These are phyloP conservation scores for Setaria italica DNA, from an alignment of 202 grass and related monocot species.

Conservation along the genomic window DNA sequence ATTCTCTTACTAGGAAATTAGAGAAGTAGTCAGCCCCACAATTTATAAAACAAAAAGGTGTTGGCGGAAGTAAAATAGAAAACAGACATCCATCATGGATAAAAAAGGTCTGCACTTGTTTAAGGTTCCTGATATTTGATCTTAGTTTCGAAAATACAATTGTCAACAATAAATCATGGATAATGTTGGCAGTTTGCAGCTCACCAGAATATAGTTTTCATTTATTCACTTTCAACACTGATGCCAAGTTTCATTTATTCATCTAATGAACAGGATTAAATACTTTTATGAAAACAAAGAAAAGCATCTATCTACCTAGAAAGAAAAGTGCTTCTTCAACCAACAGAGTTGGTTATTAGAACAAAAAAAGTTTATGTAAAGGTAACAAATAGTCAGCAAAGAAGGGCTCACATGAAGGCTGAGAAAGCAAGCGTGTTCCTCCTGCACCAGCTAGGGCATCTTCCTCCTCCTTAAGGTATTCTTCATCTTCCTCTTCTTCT, in stretches of 20 bases:
- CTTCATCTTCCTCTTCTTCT: slow-evolving; percentile 97
- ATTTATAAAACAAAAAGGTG: background rate
- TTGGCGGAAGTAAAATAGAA: background rate
- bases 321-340: slow-evolving; percentile 6
- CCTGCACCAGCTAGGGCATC: slow-evolving; percentile 81
- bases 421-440: slow-evolving; percentile 78
- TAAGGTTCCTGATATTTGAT: background rate
- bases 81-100: background rate
- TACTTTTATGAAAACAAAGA: background rate
- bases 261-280: background rate
- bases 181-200: slow-evolving; percentile 1
- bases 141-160: slow-evolving; percentile 17
- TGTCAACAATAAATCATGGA: background rate
- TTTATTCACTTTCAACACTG: background rate
- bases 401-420: slow-evolving; percentile 83
- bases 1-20: slow-evolving; percentile 9
- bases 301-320: background rate
- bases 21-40: background rate
- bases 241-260: background rate
- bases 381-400: background rate
- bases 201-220: background rate
- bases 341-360: background rate
- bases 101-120: slow-evolving; percentile 1
- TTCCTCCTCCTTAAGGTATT: slow-evolving; percentile 98
- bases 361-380: background rate